These are phyloP conservation scores for Neohortaea acidophila DNA, from an alignment of 495 filamentous ascomycete species.

Conservation along the genomic window DNA sequence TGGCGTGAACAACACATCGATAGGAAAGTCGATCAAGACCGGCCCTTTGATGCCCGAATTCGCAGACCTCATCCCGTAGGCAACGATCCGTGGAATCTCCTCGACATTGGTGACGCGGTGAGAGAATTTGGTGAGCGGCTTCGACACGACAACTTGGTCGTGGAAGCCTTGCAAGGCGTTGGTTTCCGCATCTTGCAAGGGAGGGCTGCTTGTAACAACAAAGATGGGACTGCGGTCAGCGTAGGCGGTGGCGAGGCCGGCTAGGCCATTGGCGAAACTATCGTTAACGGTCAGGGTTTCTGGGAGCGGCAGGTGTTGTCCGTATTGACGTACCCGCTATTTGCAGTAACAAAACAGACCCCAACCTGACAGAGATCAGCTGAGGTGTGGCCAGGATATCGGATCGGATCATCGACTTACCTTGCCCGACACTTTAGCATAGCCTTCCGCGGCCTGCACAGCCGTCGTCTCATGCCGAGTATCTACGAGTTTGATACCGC, in stretches of 20 bases:
- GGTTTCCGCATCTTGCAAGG: constrained; percentile 19
- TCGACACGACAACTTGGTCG: constrained; percentile 19
- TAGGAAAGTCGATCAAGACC: constrained; percentile 20
- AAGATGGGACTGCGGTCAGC: constrained; percentile 22
- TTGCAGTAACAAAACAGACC: constrained; percentile 22
- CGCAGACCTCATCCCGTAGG: constrained; percentile 14
- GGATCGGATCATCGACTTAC: too few species aligned
- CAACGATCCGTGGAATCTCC: constrained; percentile 19
- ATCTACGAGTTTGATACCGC: constrained; percentile 21
- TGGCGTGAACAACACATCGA: constrained; percentile 20
- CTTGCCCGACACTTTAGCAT: constrained; percentile 18
- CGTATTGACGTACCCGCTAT: constrained; percentile 13
- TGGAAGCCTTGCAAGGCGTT: constrained; percentile 20
- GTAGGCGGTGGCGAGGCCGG: constrained; percentile 19
- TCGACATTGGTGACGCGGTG: constrained; percentile 20
- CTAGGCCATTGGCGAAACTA: constrained; percentile 19
- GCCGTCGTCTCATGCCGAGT: constrained; percentile 22
- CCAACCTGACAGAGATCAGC: too few species aligned
- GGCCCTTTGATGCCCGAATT: constrained; percentile 11
- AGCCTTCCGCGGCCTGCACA: constrained; percentile 21
- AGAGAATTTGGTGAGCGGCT: constrained; percentile 20
- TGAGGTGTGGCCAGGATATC: too few species aligned
- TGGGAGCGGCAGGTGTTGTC: neutral
- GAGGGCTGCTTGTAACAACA: constrained; percentile 17
- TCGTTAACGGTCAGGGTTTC: neutral